Base-by-base conservation (phyloP, 208 protist genomes). In the Trypanosoma congolense region DNA sequence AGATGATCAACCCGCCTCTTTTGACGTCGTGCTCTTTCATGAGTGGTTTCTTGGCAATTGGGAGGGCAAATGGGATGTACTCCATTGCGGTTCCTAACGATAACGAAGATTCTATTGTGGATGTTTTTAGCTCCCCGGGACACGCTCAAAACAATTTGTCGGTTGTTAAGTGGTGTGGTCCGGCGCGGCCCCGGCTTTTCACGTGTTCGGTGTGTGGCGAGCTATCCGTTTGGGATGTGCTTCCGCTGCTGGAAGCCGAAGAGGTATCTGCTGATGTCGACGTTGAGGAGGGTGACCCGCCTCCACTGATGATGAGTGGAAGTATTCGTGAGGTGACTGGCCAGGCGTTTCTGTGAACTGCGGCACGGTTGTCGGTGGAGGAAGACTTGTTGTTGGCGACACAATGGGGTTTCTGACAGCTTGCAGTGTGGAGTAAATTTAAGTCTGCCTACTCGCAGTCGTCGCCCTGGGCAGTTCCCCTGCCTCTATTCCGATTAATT, bases 121-220 rank as follows among this genome's bases (percentile, higher is more conserved):
- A 80, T 10, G n/a, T 82, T 0, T 47, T 70, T 40, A 28, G 30
- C 0, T 67, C 81, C 10, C 77, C 85, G 3, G 81, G 77, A 1
- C 77, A 93, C 57, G 70, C 81, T 0, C 57, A 59, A 4, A 93
- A 87, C 65, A 78, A 79, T 0, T 42, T 93, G 19, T 79, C 72
- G 38, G 66, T 77, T 40, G 70, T 84, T 21, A 59, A 73, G 22
- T 93, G 81, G 77, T 53, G 67, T 3, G 21, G 40, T 3, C 25
- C 45, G 12, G 47, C 45, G 18, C 52, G 28, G 4, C 46, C 68
- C n/a, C 62, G 40, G 26, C 69, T 89, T 10, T 44, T 93, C 19
- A 90, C 85, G 0, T 68, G 75, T 9, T 86, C 85, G 2, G 50
- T 90, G 21, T 88, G 85, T 41, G 85, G 85, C 3, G 77, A 88